phyloP scores from a whole-genome alignment of 2,329 filamentous ascomycete genomes.

The Monosporascus cannonballus region DNA sequence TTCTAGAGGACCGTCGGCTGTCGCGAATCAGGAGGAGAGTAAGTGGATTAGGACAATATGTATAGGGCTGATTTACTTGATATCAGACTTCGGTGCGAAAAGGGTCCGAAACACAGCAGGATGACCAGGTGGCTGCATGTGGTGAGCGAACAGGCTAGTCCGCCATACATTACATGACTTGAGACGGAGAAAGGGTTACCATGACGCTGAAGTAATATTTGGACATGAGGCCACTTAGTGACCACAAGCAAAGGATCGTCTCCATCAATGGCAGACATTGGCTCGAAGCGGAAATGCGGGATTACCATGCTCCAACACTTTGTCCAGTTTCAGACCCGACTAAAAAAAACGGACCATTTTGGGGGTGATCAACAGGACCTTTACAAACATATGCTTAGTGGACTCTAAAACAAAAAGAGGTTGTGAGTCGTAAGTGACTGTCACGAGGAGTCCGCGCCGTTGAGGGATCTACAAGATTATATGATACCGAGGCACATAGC shows the following conservation, averaged over 20 bases:
- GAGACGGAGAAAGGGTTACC: background rate
- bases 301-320: background rate
- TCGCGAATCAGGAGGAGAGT: background rate
- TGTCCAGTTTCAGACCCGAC: background rate
- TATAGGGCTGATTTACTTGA: too few species aligned
- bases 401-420: too few species aligned
- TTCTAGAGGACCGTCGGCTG: background rate
- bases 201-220: background rate
- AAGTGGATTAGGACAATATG: too few species aligned
- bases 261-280: background rate
- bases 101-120: too few species aligned
- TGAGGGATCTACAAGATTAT: too few species aligned
- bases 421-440: too few species aligned
- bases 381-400: too few species aligned
- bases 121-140: too few species aligned
- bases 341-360: background rate
- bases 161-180: background rate
- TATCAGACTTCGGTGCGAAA: too few species aligned
- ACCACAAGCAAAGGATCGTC: background rate
- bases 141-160: background rate
- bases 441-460: too few species aligned
- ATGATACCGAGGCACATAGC: too few species aligned
- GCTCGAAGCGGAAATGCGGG: background rate
- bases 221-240: background rate
- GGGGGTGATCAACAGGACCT: too few species aligned